Conservation (phyloP, 2,329 filamentous ascomycete species). For the Ceratocystis diversiconidia region DNA sequence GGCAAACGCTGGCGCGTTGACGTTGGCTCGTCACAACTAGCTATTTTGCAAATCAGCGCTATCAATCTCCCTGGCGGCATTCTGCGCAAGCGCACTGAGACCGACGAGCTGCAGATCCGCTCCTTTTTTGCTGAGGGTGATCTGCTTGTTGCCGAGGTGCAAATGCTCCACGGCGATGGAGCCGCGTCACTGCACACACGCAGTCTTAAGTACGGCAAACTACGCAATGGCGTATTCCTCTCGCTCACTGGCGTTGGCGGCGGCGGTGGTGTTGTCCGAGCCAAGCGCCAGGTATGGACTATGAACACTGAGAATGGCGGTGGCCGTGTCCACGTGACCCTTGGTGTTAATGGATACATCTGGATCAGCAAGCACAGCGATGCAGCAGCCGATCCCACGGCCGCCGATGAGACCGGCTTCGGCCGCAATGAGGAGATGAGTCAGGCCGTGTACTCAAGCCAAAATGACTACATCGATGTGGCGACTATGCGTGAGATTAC, state of each 20-base stretch:
- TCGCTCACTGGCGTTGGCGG: slow-evolving; percentile 70
- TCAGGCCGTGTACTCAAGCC: slow-evolving; percentile 78
- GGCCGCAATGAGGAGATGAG: slow-evolving; percentile 79
- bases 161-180: slow-evolving; percentile 74
- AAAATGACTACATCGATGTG: slow-evolving; percentile 72
- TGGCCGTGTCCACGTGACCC: slow-evolving; percentile 64
- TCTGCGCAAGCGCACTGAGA: slow-evolving; percentile 77
- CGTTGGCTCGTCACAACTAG: slow-evolving; percentile 74
- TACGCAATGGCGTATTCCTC: slow-evolving; percentile 84
- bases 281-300: slow-evolving; percentile 77
- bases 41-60: slow-evolving; percentile 67
- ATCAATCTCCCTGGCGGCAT: slow-evolving; percentile 95
- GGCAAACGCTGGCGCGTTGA: slow-evolving; percentile 89
- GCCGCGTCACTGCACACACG: slow-evolving; percentile 80
- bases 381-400: slow-evolving; percentile 35
- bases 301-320: slow-evolving; percentile 44
- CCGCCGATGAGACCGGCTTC: slow-evolving; percentile 51
- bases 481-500: slow-evolving; percentile 80
- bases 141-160: slow-evolving; percentile 85
- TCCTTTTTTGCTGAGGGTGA: slow-evolving; percentile 97
- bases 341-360: slow-evolving; percentile 94
- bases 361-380: slow-evolving; percentile 82
- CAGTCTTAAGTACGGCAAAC: slow-evolving; percentile 83
- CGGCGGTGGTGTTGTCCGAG: slow-evolving; percentile 71
- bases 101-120: slow-evolving; percentile 92